Percentiles rank a stretch among this genome's conserved stretches.
These are phyloP conservation scores for Gossypium gossypioides DNA, from an alignment of 441 rosid species.

Conservation along the genomic window DNA sequence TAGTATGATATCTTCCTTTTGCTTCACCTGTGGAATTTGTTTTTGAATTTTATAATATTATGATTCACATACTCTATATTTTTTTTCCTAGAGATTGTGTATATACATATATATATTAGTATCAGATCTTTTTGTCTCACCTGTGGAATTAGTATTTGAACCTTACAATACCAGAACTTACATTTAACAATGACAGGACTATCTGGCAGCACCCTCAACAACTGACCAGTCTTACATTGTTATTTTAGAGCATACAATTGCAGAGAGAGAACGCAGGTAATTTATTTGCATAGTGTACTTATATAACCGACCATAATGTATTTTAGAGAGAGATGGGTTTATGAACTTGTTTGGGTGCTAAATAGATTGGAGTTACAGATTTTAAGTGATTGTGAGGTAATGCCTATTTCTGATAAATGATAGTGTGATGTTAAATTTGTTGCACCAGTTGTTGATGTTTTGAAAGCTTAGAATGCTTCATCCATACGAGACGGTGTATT, in stretches of 20 bases:
- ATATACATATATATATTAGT: neutral
- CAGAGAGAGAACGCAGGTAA: conserved; percentile 98
- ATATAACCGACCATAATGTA: neutral
- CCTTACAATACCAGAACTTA: neutral
- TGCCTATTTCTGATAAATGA: neutral
- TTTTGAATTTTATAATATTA: neutral
- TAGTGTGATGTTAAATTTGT: neutral
- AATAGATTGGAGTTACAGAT: neutral
- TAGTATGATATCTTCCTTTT: neutral
- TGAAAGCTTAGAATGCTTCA: neutral
- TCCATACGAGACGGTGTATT: neutral
- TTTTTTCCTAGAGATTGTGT: neutral
- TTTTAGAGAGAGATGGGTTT: neutral
- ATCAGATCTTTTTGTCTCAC: neutral
- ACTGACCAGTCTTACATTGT: conserved; percentile 78
- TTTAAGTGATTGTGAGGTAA: neutral
- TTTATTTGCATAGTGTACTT: conserved; percentile 1
- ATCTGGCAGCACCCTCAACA: conserved; percentile 68
- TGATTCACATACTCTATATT: neutral
- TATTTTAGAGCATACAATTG: conserved; percentile 81
- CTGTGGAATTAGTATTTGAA: neutral
- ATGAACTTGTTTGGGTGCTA: neutral
- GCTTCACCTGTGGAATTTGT: neutral
- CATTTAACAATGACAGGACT: conserved; percentile 54
- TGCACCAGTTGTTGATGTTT: neutral